phyloP scores from a whole-genome alignment of 306 rosid species.

The Prunus davidiana region DNA sequence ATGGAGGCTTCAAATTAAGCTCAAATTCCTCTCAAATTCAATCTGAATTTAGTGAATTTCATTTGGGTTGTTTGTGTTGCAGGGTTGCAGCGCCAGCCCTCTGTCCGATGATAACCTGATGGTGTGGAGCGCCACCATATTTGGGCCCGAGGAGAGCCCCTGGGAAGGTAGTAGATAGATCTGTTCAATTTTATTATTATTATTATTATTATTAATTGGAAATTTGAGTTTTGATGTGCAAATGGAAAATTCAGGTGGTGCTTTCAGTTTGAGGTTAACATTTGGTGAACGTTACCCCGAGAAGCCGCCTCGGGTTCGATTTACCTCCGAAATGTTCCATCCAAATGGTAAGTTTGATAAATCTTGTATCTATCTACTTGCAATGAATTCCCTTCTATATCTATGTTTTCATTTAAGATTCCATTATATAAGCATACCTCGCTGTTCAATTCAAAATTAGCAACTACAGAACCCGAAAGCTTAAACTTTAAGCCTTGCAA shows the following conservation, averaged over 20 bases:
- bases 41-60: background rate
- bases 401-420: background rate
- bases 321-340: constrained; percentile 31
- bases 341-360: constrained; percentile 24
- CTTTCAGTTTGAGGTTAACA: constrained; percentile 30
- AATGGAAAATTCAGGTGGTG: constrained; percentile 24
- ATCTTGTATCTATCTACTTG: background rate
- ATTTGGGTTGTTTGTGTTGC: background rate
- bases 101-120: constrained; percentile 28
- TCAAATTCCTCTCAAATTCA: background rate
- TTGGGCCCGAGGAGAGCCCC: constrained; percentile 32
- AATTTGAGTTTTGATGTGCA: background rate
- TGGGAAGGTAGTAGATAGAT: constrained; percentile 28
- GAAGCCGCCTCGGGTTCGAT: constrained; percentile 31
- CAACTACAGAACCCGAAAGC: background rate
- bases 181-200: background rate
- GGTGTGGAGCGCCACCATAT: constrained; percentile 34
- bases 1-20: background rate
- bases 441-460: background rate
- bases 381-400: background rate
- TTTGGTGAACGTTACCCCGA: constrained; percentile 28
- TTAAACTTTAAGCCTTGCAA: background rate
- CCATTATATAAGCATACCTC: background rate
- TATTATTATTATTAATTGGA: background rate
- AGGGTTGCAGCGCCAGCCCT: constrained; percentile 36